Evolutionary conservation across 192 early-diverging fungal species (phyloP).

Genomic region (Podila verticillata): DNA sequence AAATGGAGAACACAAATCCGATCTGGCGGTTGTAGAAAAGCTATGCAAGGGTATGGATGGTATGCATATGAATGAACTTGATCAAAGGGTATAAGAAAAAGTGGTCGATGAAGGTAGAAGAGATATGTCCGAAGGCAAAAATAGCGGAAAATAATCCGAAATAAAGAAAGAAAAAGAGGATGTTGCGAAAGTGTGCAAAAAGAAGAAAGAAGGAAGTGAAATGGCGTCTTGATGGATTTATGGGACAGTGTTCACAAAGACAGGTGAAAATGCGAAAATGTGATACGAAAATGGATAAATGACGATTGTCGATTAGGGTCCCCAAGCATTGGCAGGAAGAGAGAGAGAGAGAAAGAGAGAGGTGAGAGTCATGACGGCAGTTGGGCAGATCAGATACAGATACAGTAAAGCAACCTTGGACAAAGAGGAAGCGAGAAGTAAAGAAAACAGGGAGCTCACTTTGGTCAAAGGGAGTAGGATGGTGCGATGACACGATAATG

Average conservation of each 20-base stretch:
- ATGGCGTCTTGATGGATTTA: not conserved
- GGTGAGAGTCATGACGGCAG: not conserved
- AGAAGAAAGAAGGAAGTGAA: not conserved
- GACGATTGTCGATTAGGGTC: too few relatives aligned
- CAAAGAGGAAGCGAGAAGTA: not conserved
- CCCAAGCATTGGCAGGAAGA: not conserved
- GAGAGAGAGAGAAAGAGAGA: not conserved
- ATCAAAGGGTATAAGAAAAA: not conserved
- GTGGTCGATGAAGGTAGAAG: not conserved
- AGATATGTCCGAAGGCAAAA: not conserved
- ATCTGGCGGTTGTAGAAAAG: too few relatives aligned
- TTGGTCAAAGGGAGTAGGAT: not conserved
- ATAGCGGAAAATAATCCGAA: not conserved
- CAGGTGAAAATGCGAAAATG: not conserved
- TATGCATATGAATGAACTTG: not conserved
- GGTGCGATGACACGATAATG: conserved; percentile 38
- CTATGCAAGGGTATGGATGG: too few relatives aligned
- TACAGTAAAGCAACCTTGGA: not conserved
- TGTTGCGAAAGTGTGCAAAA: not conserved
- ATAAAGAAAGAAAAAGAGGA: not conserved
- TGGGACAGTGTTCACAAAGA: not conserved
- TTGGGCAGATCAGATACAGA: not conserved
- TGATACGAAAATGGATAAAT: too few relatives aligned
- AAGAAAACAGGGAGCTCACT: not conserved
- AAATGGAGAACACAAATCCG: too few relatives aligned